Evolutionary conservation across 345 rosid species (phyloP).

Genomic region (Euphorbia lathyris): DNA sequence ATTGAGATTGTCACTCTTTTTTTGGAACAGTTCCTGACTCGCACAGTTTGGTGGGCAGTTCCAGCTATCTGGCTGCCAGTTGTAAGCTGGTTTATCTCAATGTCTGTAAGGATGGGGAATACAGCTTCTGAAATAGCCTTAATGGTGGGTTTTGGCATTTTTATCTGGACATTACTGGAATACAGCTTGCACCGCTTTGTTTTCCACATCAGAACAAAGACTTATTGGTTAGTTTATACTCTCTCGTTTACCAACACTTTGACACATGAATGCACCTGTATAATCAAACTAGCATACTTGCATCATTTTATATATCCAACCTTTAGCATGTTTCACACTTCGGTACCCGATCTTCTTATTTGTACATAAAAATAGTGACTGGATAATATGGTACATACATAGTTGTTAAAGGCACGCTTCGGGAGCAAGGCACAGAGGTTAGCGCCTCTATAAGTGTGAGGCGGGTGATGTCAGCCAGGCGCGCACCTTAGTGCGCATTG

Average conservation of each 20-base stretch:
- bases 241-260: conserved; percentile 15
- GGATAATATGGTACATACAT: no score
- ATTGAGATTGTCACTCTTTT: conserved; percentile 1
- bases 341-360: no score
- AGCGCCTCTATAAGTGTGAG: no score
- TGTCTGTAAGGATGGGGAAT: conserved; percentile 65
- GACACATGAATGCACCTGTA: background rate
- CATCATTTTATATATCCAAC: no score
- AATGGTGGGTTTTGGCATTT: conserved; percentile 58
- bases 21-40: conserved; percentile 70
- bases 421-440: no score
- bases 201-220: conserved; percentile 84
- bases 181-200: conserved; percentile 91
- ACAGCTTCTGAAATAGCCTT: conserved; percentile 46
- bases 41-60: conserved; percentile 95
- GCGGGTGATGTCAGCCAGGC: no score
- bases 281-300: background rate
- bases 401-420: no score
- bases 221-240: conserved; percentile 63
- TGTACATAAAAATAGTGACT: no score
- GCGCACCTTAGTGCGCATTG: no score
- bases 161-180: conserved; percentile 86
- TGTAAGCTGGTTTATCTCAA: conserved; percentile 54
- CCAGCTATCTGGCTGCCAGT: conserved; percentile 93
- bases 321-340: no score